phyloP scores from a whole-genome alignment of 2,329 filamentous ascomycete genomes.

The Hypocreales sp. region DNA sequence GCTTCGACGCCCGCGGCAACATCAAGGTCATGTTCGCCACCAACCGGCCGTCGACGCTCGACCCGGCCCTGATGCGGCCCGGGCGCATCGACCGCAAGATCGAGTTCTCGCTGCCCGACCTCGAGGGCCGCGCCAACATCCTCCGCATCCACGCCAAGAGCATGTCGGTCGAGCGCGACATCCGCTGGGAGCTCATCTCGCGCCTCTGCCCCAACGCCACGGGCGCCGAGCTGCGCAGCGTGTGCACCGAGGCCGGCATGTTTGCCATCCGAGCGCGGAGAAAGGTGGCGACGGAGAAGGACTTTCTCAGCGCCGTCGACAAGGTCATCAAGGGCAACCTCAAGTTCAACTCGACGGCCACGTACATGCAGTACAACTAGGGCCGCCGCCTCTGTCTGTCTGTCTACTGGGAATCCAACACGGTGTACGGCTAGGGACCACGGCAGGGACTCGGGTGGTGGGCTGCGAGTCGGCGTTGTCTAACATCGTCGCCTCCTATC shows the following conservation, averaged over 20 bases:
- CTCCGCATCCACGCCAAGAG: slow-evolving; percentile 97
- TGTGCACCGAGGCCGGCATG: slow-evolving; percentile 97
- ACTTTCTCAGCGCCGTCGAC: slow-evolving; percentile 93
- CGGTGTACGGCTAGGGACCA: too few species aligned
- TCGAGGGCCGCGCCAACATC: slow-evolving; percentile 94
- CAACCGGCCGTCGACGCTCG: slow-evolving; percentile 87
- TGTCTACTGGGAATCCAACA: too few species aligned
- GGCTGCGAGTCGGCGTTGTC: too few species aligned
- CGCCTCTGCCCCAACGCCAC: slow-evolving; percentile 94
- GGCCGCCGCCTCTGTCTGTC: slow-evolving; percentile 6
- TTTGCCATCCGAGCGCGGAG: slow-evolving; percentile 87
- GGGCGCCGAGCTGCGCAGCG: slow-evolving; percentile 86
- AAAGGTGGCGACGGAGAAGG: slow-evolving; percentile 98
- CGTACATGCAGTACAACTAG: slow-evolving; percentile 99
- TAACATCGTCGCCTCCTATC: too few species aligned
- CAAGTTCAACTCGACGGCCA: slow-evolving; percentile 98
- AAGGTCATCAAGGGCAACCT: slow-evolving; percentile 99
- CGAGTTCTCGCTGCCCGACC: slow-evolving; percentile 92
- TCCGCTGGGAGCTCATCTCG: slow-evolving; percentile 97
- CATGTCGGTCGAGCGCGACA: slow-evolving; percentile 98
- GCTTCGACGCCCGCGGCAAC: slow-evolving; percentile 91
- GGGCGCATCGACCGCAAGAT: slow-evolving; percentile 98
- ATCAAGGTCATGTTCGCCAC: slow-evolving; percentile 99
- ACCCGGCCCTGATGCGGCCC: slow-evolving; percentile 93
- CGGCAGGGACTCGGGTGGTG: too few species aligned